Evolutionary conservation across 2,329 filamentous ascomycete genomes (phyloP).

Genomic region (Trichoderma gracile): DNA sequence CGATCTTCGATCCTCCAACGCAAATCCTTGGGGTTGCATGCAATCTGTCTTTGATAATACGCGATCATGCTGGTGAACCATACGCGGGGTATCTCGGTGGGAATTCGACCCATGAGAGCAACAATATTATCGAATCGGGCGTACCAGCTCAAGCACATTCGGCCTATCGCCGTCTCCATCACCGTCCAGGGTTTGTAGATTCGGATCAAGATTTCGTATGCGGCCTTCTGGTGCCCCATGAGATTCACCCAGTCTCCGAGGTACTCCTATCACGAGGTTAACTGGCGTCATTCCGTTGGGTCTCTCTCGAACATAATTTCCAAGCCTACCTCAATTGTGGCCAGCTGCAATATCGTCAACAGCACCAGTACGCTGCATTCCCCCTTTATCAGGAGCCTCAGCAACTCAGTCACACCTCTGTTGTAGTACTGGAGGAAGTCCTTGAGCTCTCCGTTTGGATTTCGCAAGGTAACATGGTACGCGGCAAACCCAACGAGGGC

Average conservation of each 20-base stretch:
- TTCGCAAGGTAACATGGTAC: constrained; percentile 76
- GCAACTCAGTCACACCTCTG: constrained; percentile 75
- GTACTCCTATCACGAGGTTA: constrained; percentile 65
- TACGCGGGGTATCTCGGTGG: constrained; percentile 69
- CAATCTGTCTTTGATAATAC: constrained; percentile 61
- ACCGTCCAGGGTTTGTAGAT: constrained; percentile 76
- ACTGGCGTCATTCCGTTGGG: not conserved
- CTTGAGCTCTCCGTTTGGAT: constrained; percentile 70
- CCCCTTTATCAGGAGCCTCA: constrained; percentile 70
- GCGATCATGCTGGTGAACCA: constrained; percentile 72
- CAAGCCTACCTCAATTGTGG: constrained; percentile 79
- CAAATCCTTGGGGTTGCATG: constrained; percentile 61
- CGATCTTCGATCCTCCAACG: constrained; percentile 67
- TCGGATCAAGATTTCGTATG: constrained; percentile 74
- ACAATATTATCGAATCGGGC: constrained; percentile 83
- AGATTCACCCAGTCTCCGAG: constrained; percentile 95
- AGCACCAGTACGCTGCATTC: constrained; percentile 73
- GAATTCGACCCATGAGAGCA: constrained; percentile 77
- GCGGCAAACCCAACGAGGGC: constrained; percentile 85
- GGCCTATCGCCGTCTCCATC: constrained; percentile 67
- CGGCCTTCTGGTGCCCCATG: constrained; percentile 88
- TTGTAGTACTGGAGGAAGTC: constrained; percentile 91
- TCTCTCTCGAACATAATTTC: constrained; percentile 4
- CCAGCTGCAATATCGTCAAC: constrained; percentile 85
- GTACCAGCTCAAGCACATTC: constrained; percentile 85